phyloP scores from a whole-genome alignment of 371 early-diverging fungal genomes.

The Fennellomyces sp. region DNA sequence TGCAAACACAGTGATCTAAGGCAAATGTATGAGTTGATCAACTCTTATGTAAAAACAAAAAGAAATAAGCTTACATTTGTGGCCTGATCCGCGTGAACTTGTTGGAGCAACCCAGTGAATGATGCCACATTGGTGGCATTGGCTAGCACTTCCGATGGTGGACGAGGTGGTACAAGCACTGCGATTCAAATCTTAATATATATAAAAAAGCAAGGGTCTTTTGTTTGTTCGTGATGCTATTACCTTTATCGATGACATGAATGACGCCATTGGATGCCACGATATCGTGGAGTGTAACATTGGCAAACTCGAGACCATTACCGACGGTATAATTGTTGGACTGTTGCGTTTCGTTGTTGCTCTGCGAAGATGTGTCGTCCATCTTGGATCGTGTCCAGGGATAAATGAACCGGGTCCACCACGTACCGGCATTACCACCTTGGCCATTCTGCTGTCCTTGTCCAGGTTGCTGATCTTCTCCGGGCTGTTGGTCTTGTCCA shows the following conservation, averaged over 20 bases:
- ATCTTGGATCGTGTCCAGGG: background rate
- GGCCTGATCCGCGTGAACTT: constrained; percentile 18
- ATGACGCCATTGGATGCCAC: constrained; percentile 39
- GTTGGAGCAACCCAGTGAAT: constrained; percentile 9
- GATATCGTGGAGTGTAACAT: constrained; percentile 27
- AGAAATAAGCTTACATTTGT: constrained; percentile 27
- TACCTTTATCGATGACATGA: constrained; percentile 42
- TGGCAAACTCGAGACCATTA: constrained; percentile 30
- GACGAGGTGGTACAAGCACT: constrained; percentile 39
- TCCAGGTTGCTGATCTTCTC: background rate
- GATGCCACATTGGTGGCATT: constrained; percentile 12
- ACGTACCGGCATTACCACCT: background rate
- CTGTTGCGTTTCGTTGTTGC: background rate
- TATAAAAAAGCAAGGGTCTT: background rate
- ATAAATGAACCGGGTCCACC: background rate
- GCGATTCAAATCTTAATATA: no score
- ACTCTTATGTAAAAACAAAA: constrained; percentile 4
- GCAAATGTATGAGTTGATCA: background rate
- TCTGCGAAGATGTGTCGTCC: background rate
- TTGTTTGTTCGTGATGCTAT: background rate
- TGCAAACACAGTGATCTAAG: constrained; percentile 43
- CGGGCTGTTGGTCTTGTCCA: background rate
- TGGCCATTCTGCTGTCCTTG: background rate
- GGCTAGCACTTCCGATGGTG: constrained; percentile 21
- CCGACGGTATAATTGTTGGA: constrained; percentile 18